phyloP scores from a whole-genome alignment of 495 filamentous ascomycete genomes.

The Aspergillus sparsus region DNA sequence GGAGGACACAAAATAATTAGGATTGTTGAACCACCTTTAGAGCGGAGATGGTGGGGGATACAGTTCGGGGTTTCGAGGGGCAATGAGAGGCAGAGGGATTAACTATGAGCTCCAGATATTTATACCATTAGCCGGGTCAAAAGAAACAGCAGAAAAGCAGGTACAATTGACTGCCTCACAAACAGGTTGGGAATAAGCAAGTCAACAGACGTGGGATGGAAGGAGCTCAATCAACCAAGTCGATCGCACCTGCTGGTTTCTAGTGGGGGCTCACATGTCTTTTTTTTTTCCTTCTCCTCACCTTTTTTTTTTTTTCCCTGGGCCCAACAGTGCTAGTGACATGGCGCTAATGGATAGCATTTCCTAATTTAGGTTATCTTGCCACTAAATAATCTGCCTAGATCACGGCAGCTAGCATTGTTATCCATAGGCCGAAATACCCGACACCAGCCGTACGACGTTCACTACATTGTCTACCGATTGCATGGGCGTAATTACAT shows the following conservation, averaged over 20 bases:
- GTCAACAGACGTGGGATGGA: background rate
- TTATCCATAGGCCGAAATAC: background rate
- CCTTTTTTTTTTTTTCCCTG: conserved; percentile 5
- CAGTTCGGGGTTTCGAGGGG: background rate
- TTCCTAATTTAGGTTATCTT: background rate
- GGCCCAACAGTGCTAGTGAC: background rate
- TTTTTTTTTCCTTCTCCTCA: conserved; percentile 1
- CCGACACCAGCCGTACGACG: background rate
- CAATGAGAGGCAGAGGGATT: background rate
- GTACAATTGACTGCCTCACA: conserved; percentile 10
- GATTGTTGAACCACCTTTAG: background rate
- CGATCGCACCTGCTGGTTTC: background rate
- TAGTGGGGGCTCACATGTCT: conserved; percentile 19
- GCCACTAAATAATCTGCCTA: background rate
- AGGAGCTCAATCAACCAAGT: conserved; percentile 4
- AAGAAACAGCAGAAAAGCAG: background rate
- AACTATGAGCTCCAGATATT: background rate
- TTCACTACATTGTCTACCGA: background rate
- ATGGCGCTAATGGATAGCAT: conserved; percentile 3
- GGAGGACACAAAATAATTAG: background rate
- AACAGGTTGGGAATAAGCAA: background rate
- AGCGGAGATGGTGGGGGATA: background rate
- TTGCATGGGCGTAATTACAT: no score
- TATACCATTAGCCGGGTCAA: conserved; percentile 3
- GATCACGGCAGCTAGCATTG: background rate